A percentile compares a stretch with the other conserved stretches of the same genome.
These are phyloP conservation scores for Phialemoniopsis sp. DNA, from an alignment of 2,329 filamentous ascomycete species.

Conservation along the genomic window DNA sequence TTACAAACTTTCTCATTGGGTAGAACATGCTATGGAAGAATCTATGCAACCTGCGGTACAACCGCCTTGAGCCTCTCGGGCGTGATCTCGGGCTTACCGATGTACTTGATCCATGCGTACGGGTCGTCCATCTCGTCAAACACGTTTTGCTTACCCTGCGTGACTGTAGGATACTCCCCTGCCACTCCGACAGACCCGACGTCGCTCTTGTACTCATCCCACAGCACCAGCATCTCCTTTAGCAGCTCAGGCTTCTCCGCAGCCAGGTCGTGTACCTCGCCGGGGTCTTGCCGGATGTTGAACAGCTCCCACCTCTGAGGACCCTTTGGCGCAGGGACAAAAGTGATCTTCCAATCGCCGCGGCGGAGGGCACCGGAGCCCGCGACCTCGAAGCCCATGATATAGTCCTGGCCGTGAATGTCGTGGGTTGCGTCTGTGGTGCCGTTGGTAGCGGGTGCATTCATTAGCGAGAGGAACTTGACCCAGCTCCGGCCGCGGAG, in stretches of 20 bases:
- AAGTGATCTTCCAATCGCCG: constrained; percentile 26
- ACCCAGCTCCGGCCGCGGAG: constrained; percentile 18
- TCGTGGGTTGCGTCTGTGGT: too few relatives aligned
- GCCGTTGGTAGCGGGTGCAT: too few relatives aligned
- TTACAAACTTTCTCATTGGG: too few relatives aligned
- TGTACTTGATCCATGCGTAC: constrained; percentile 29
- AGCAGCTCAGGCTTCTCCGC: constrained; percentile 16
- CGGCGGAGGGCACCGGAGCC: constrained; percentile 25
- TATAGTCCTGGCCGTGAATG: constrained; percentile 6
- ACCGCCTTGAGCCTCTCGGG: constrained; percentile 11
- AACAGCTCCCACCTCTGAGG: constrained; percentile 25
- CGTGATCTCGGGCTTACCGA: constrained; percentile 12
- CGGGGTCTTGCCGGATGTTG: constrained; percentile 22
- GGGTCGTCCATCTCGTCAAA: not conserved
- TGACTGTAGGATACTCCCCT: constrained; percentile 9
- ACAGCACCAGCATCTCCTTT: constrained; percentile 17
- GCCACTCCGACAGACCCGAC: constrained; percentile 34
- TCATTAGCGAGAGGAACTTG: not conserved
- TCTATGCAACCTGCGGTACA: too few relatives aligned
- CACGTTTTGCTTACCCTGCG: constrained; percentile 8
- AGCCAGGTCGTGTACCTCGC: constrained; percentile 22
- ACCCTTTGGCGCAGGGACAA: constrained; percentile 18
- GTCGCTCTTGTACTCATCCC: constrained; percentile 32
- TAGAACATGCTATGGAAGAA: too few relatives aligned
- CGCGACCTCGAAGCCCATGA: constrained; percentile 26